Evolutionary conservation across 1,284 basidiomycete species (phyloP).

Genomic region (Trametes versicolor): DNA sequence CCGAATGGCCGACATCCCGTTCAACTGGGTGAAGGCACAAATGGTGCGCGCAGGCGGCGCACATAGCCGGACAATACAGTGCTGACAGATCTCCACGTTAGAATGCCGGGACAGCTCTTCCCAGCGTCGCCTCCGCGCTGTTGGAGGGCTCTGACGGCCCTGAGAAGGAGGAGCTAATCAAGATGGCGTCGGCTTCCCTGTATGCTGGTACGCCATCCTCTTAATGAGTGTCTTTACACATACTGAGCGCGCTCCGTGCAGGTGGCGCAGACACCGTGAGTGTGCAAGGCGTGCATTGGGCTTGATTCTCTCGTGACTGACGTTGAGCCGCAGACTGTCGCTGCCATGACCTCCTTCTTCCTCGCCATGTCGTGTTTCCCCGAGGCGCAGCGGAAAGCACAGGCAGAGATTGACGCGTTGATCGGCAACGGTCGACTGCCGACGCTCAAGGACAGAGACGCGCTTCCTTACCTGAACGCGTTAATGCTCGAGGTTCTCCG

Average conservation of each 20-base stretch:
- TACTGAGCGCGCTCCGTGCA: slow-evolving; percentile 11
- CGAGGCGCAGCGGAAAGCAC: slow-evolving; percentile 43
- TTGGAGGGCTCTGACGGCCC: slow-evolving; percentile 34
- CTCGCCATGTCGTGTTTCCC: slow-evolving; percentile 44
- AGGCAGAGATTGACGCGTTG: slow-evolving; percentile 43
- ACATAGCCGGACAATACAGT: not conserved
- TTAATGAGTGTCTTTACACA: slow-evolving; percentile 12
- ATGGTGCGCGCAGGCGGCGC: slow-evolving; percentile 30
- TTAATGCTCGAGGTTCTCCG: slow-evolving; percentile 42
- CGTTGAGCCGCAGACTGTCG: slow-evolving; percentile 36
- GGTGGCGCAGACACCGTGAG: slow-evolving; percentile 43
- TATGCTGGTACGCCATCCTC: slow-evolving; percentile 38
- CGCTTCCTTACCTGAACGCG: slow-evolving; percentile 45
- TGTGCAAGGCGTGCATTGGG: not conserved
- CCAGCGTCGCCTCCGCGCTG: slow-evolving; percentile 40
- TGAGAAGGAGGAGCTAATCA: slow-evolving; percentile 42
- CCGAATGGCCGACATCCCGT: slow-evolving; percentile 36
- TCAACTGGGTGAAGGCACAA: slow-evolving; percentile 37
- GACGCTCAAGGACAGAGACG: slow-evolving; percentile 37
- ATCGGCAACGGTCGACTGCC: slow-evolving; percentile 42
- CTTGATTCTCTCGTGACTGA: slow-evolving; percentile 11
- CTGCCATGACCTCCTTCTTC: slow-evolving; percentile 41
- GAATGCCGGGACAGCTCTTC: slow-evolving; percentile 41
- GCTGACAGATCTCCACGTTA: slow-evolving; percentile 18
- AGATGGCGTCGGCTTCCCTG: slow-evolving; percentile 40